Evolutionary conservation across 2,329 filamentous ascomycete species (phyloP).

Genomic region (Phaeophleospora eucalypticola): DNA sequence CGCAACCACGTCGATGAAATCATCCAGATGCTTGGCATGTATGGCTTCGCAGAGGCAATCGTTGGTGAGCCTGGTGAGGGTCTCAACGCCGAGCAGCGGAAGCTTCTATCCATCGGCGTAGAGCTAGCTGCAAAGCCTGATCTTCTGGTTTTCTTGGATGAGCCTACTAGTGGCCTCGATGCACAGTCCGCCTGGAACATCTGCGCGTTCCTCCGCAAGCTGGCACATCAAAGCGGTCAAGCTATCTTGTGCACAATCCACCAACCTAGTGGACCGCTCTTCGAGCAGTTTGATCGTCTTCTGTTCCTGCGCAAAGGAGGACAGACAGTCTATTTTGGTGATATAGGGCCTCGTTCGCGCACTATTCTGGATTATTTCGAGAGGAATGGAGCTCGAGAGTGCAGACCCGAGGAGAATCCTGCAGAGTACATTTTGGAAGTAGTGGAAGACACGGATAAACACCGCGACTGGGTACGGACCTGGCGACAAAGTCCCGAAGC

Average conservation of each 20-base stretch:
- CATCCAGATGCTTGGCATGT: slow-evolving; percentile 84
- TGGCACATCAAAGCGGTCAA: slow-evolving; percentile 72
- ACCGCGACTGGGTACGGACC: slow-evolving; percentile 46
- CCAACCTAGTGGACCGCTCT: slow-evolving; percentile 90
- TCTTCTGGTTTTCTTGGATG: slow-evolving; percentile 74
- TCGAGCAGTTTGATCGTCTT: slow-evolving; percentile 81
- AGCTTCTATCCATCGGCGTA: slow-evolving; percentile 84
- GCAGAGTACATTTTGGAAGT: slow-evolving; percentile 71
- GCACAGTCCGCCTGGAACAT: slow-evolving; percentile 91
- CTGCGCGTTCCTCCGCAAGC: slow-evolving; percentile 61
- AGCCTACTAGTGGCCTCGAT: slow-evolving; percentile 89
- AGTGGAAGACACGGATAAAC: slow-evolving; percentile 36
- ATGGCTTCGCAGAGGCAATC: slow-evolving; percentile 79
- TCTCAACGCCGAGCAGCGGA: slow-evolving; percentile 64
- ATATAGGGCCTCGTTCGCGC: slow-evolving; percentile 66
- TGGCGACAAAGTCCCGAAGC: slow-evolving; percentile 46
- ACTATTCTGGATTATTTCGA: slow-evolving; percentile 71
- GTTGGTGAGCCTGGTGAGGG: too few relatives aligned
- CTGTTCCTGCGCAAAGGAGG: slow-evolving; percentile 74
- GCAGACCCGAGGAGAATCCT: slow-evolving; percentile 66
- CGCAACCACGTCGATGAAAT: slow-evolving; percentile 82
- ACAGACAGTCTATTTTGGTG: slow-evolving; percentile 74
- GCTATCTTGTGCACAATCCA: slow-evolving; percentile 94
- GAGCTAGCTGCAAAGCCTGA: slow-evolving; percentile 80
- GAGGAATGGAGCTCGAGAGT: slow-evolving; percentile 62